Evolutionary conservation across 129 eudicot species (phyloP).

Genomic region (Flaveria robusta): DNA sequence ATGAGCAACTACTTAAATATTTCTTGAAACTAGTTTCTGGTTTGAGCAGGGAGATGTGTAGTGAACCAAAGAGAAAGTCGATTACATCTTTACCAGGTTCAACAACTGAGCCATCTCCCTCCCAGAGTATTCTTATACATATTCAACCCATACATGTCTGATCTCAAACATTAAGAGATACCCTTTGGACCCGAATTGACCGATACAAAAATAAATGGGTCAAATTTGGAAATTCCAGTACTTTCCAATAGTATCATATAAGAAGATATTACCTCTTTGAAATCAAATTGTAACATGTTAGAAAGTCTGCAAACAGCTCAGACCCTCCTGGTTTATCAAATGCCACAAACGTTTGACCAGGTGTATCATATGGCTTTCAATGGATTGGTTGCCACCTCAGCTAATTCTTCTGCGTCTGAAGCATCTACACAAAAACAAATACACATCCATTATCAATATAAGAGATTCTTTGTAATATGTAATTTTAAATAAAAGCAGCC

Average conservation of each 20-base stretch:
- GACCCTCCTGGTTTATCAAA: not conserved
- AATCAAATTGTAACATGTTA: no score
- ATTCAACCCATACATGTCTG: not conserved
- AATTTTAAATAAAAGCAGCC: no score
- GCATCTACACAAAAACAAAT: no score
- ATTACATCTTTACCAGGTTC: slow-evolving; percentile 83
- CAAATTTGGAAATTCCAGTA: not conserved
- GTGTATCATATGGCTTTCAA: slow-evolving; percentile 45
- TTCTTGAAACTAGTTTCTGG: no score
- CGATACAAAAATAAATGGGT: not conserved
- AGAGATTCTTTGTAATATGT: no score
- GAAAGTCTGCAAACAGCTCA: not conserved
- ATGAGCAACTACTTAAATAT: no score
- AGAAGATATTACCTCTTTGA: not conserved
- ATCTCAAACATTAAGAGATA: not conserved
- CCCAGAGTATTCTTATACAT: slow-evolving; percentile 79
- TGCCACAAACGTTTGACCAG: no score
- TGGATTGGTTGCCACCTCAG: no score
- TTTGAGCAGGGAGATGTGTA: not conserved
- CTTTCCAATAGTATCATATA: not conserved
- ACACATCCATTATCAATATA: no score
- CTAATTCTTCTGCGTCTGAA: no score
- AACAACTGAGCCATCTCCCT: slow-evolving; percentile 79
- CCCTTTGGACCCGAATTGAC: not conserved
- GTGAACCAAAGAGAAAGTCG: not conserved